These are phyloP conservation scores for Cephaloascus albidus DNA, from an alignment of 805 yeast species.

Conservation along the genomic window DNA sequence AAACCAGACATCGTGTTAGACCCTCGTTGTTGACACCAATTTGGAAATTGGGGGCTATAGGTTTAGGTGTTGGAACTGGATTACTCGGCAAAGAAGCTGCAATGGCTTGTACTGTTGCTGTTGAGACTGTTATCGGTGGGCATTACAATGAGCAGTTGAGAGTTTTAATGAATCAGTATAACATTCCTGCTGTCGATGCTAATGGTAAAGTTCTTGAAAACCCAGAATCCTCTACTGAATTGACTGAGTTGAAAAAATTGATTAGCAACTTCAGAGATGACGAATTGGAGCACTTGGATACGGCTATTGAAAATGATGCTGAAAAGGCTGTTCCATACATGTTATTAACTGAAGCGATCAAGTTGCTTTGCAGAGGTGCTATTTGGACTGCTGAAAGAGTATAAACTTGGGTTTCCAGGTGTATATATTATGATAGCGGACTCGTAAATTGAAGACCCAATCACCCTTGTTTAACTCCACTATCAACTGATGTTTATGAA, in stretches of 20 bases:
- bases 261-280: conserved; percentile 83
- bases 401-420: no score
- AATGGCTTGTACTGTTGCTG: conserved; percentile 99
- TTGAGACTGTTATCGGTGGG: conserved; percentile 94
- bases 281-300: conserved; percentile 89
- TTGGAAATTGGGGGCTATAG: conserved; percentile 88
- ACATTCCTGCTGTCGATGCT: conserved; percentile 24
- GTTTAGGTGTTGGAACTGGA: conserved; percentile 83
- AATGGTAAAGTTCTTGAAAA: conserved; percentile 13
- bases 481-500: no score
- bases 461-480: no score
- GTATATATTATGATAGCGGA: no score
- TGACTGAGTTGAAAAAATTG: conserved; percentile 45
- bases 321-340: conserved; percentile 89
- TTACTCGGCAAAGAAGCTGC: conserved; percentile 89
- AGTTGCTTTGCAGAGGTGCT: conserved; percentile 76
- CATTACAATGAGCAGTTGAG: conserved; percentile 91
- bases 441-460: no score
- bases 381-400: conserved; percentile 86
- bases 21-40: conserved; percentile 88
- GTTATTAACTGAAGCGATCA: conserved; percentile 81
- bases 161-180: conserved; percentile 58
- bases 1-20: conserved; percentile 69
- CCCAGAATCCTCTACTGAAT: conserved; percentile 37
- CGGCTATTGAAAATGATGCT: conserved; percentile 88